Percentiles rank a stretch among this genome's conserved stretches.
Conservation (phyloP, 2,329 filamentous ascomycete genomes). For the Thermomyces lanuginosus region DNA sequence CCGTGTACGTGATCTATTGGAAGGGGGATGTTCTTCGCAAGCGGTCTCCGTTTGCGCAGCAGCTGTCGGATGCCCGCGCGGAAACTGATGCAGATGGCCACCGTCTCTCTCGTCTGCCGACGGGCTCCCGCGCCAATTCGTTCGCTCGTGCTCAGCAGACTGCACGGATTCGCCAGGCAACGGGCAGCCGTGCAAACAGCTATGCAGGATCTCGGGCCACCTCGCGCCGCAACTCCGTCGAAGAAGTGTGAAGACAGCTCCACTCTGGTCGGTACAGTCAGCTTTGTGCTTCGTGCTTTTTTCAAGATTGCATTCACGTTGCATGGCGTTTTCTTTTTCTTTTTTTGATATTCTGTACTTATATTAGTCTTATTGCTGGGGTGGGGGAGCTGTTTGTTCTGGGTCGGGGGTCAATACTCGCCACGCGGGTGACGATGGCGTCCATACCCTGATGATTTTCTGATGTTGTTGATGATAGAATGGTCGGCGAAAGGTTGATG, state of each 20-base stretch:
- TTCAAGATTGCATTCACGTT: too few relatives aligned
- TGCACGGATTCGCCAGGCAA: conserved; percentile 18
- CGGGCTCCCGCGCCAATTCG: conserved; percentile 20
- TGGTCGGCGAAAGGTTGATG: too few relatives aligned
- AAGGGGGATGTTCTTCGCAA: conserved; percentile 44
- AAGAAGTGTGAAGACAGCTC: not conserved
- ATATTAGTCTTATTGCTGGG: too few relatives aligned
- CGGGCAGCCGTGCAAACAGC: conserved; percentile 21
- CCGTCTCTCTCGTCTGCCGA: conserved; percentile 19
- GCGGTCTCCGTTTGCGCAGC: conserved; percentile 49
- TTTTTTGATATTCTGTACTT: too few relatives aligned
- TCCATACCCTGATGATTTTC: too few relatives aligned
- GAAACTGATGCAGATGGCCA: conserved; percentile 17
- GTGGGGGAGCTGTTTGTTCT: too few relatives aligned
- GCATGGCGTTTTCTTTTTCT: too few relatives aligned
- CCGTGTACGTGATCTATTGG: conserved; percentile 52
- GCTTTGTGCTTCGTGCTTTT: too few relatives aligned
- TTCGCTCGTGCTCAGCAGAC: conserved; percentile 25
- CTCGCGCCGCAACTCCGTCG: conserved; percentile 12
- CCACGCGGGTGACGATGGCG: too few relatives aligned
- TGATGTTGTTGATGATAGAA: too few relatives aligned
- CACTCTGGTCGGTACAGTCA: too few relatives aligned
- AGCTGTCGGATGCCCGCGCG: conserved; percentile 33
- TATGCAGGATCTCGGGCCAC: conserved; percentile 18
- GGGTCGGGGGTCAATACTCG: too few relatives aligned